phyloP scores from a whole-genome alignment of 352 stramenopile species.

The Phytophthora litchii region DNA sequence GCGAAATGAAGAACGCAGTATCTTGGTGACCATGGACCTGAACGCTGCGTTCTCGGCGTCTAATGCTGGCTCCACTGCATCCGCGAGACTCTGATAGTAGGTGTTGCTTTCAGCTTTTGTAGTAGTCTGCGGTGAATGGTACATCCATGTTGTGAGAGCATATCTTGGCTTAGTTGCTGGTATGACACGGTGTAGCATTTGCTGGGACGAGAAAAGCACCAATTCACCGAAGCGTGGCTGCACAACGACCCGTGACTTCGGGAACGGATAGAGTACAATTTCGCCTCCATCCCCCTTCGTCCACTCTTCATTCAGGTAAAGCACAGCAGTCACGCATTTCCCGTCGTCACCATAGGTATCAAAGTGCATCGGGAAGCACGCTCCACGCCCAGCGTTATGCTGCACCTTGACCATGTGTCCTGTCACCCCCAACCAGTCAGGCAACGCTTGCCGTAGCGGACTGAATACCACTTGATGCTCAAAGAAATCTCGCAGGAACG shows the following conservation, averaged over 20 bases:
- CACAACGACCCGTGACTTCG: slow-evolving; percentile 50
- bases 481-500: slow-evolving; percentile 60
- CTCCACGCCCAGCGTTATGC: slow-evolving; percentile 73
- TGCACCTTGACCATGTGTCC: slow-evolving; percentile 83
- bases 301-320: slow-evolving; percentile 89
- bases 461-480: slow-evolving; percentile 64
- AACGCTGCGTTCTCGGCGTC: slow-evolving; percentile 17
- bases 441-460: slow-evolving; percentile 39
- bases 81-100: slow-evolving; percentile 28
- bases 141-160: slow-evolving; percentile 79
- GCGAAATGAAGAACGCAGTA: slow-evolving; percentile 65
- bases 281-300: slow-evolving; percentile 73
- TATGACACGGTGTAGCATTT: slow-evolving; percentile 83
- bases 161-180: slow-evolving; percentile 51
- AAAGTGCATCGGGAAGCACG: slow-evolving; percentile 88
- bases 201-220: slow-evolving; percentile 80
- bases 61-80: background rate
- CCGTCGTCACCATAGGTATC: slow-evolving; percentile 84
- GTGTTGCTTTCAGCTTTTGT: slow-evolving; percentile 24
- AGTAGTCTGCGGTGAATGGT: slow-evolving; percentile 33
- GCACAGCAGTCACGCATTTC: slow-evolving; percentile 83
- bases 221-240: slow-evolving; percentile 65
- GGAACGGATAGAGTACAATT: slow-evolving; percentile 85
- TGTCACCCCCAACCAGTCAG: slow-evolving; percentile 48
- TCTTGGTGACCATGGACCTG: slow-evolving; percentile 48